These are phyloP conservation scores for Mycena pura DNA, from an alignment of 768 basidiomycete genomes.

Conservation along the genomic window DNA sequence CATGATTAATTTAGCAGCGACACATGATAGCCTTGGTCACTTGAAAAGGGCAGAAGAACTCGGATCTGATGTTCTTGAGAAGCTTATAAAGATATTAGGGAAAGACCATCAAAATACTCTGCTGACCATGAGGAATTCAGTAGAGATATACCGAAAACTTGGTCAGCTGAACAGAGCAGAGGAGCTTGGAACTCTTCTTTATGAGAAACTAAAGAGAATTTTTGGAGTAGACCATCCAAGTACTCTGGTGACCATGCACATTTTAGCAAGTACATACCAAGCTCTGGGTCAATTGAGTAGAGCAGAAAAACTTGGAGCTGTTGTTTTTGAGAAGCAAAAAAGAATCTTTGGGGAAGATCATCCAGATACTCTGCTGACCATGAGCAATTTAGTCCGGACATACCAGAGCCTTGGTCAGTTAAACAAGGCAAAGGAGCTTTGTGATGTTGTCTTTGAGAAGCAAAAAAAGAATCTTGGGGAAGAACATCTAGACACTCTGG, in stretches of 20 bases:
- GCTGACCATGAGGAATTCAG: not conserved
- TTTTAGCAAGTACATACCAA: not conserved
- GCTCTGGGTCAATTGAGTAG: not conserved
- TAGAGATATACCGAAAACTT: not conserved
- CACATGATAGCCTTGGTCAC: not conserved
- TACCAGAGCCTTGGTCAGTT: not conserved
- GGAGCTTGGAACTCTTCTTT: not conserved
- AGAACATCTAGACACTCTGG: not conserved
- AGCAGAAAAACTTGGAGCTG: not conserved
- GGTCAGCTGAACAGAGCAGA: not conserved
- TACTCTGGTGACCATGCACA: not conserved
- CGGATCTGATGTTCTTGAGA: not conserved
- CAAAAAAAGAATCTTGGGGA: not conserved
- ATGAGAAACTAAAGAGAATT: not conserved
- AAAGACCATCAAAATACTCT: not conserved
- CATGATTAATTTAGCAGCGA: not conserved
- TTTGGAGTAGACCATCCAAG: not conserved
- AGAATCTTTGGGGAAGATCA: no score
- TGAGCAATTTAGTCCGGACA: not conserved
- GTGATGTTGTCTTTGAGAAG: not conserved
- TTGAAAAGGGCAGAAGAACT: not conserved
- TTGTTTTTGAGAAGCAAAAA: not conserved
- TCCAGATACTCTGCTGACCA: not conserved
- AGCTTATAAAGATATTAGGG: not conserved
- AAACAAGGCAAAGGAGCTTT: not conserved